These are phyloP conservation scores for Stramenopiles sp. DNA, from an alignment of 352 stramenopile genomes.

Conservation along the genomic window DNA sequence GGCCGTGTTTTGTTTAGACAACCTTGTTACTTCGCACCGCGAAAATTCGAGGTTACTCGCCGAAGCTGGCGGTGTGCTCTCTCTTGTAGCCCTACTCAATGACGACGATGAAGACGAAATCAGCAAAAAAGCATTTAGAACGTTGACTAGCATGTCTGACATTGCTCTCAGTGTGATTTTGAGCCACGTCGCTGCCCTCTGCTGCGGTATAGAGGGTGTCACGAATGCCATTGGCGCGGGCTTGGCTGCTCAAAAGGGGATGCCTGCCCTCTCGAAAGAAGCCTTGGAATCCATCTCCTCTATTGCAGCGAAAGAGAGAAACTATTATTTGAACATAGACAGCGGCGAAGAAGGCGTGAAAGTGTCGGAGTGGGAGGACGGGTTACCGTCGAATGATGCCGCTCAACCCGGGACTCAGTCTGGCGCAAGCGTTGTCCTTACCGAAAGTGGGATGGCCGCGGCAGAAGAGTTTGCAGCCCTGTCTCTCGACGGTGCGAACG, in stretches of 20 bases:
- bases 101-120: not conserved
- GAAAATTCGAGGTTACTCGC: not conserved
- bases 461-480: not conserved
- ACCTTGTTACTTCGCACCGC: not conserved
- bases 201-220: not conserved
- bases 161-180: not conserved
- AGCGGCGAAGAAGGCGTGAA: not conserved
- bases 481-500: not conserved
- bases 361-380: not conserved
- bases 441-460: too few species aligned
- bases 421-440: too few species aligned
- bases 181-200: not conserved
- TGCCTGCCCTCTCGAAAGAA: not conserved
- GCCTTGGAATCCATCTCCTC: not conserved
- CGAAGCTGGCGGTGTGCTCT: not conserved
- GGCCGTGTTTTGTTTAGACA: slow-evolving; percentile 1
- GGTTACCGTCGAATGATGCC: not conserved
- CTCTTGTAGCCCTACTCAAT: not conserved
- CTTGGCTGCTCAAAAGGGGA: not conserved
- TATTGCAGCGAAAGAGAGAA: not conserved
- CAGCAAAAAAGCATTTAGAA: slow-evolving; percentile 2
- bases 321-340: not conserved
- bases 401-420: too few species aligned
- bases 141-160: slow-evolving; percentile 5
- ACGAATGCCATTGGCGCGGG: not conserved